Evolutionary conservation across 179 eudicot species (phyloP), one percentile per base, ranked within the genome.

Genomic region (Camellia oleifera): DNA sequence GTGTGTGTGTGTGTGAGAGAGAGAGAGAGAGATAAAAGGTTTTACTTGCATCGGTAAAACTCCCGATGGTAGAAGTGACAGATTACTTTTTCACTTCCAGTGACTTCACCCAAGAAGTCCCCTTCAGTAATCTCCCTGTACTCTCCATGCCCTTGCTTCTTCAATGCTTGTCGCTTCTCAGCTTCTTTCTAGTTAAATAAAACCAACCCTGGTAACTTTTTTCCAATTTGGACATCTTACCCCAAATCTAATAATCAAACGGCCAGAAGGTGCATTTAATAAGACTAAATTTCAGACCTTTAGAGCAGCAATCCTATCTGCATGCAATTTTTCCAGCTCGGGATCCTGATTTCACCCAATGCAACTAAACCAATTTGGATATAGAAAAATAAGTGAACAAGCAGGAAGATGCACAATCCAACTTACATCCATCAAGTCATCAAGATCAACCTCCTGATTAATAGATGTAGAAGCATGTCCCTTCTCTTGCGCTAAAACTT

Each of bases 31-130:
- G 75, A 72, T 45, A 72, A 2, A 20, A 4, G 53, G 17, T 48
- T 75, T 92, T 90, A 96, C 99, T 96, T 96, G 98, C 99, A 96
- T 52, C 97, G 90, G 78, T 96, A 96, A 87, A 96, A 96, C 82
- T 91, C 99, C 67, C 87, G 87, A 82, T 96, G 99, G 86, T 94
- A 94, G 90, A 96, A 96, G 88, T 94, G 99, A 83, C 98, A 94
- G 74, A 96, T 83, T 72, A 90, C 93, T 80, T 89, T 90, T 32
- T 92, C 97, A 82, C 91, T 92, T 61, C 91, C 87, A 72, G 99
- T 96, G 74, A 96, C 97, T 91, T 96, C 99, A 54, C 99, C 98
- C 82, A 95, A 77, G 82, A 95, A 95, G 78, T 95, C 98, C 80
- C 94, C 98, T 88, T 96, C 99, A 45, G 91, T 86, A 74, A 94